A percentile compares a stretch with the other conserved stretches of the same genome.
phyloP scores from a whole-genome alignment of 106 monocot genomes.

The Agapanthus africanus region DNA sequence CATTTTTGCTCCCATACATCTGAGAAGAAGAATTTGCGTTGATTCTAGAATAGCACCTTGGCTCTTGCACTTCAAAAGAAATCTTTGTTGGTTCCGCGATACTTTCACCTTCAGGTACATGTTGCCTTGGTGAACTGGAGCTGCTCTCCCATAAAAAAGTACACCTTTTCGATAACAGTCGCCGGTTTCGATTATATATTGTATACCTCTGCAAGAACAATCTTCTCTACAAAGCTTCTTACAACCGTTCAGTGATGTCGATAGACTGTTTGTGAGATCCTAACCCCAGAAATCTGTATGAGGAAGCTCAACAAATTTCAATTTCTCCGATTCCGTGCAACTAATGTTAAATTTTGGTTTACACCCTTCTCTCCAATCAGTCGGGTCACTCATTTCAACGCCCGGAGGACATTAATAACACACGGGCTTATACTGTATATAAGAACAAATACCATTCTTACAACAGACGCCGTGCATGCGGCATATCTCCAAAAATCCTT shows the following conservation, averaged over 20 bases:
- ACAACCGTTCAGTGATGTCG: background rate
- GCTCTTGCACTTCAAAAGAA: background rate
- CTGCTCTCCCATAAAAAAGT: conserved; percentile 25
- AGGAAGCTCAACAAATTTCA: conserved; percentile 4
- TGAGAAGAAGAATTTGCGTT: background rate
- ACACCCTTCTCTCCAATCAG: conserved; percentile 21
- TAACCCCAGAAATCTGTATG: background rate
- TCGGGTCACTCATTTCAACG: conserved; percentile 17
- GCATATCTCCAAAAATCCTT: conserved; percentile 15
- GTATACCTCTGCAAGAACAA: background rate
- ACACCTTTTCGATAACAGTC: conserved; percentile 14
- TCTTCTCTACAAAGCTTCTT: background rate
- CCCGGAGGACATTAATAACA: conserved; percentile 26
- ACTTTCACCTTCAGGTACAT: conserved; percentile 17
- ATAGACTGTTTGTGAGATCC: background rate
- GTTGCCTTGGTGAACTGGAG: conserved; percentile 6
- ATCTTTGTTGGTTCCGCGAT: background rate
- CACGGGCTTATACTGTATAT: background rate
- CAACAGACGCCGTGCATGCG: conserved; percentile 28
- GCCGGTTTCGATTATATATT: background rate
- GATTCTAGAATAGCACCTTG: background rate
- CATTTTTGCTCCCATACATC: background rate
- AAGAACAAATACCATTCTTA: conserved; percentile 18
- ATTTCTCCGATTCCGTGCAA: background rate
- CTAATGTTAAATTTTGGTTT: conserved; percentile 6